These are phyloP conservation scores for Apophysomyces elegans DNA, from an alignment of 371 early-diverging fungal species.

Conservation along the genomic window DNA sequence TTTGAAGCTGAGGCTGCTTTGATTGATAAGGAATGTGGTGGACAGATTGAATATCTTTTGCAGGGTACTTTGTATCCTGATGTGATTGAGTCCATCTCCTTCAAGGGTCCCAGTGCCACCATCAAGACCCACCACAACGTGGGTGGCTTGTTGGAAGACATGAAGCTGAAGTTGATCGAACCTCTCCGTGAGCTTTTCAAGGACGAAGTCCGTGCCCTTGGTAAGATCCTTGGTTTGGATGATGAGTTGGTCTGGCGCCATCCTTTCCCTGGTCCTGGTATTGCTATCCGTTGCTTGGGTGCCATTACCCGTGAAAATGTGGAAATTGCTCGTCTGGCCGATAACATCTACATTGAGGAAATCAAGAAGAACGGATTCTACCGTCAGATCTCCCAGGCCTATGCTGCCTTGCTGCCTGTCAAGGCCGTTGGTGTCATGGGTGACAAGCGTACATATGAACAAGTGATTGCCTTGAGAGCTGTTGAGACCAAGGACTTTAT, in stretches of 20 bases:
- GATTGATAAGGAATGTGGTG: conserved; percentile 78
- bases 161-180: conserved; percentile 97
- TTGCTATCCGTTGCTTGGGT: conserved; percentile 96
- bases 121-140: conserved; percentile 99
- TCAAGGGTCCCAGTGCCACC: conserved; percentile 98
- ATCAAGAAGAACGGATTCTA: conserved; percentile 96
- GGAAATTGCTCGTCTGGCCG: conserved; percentile 91
- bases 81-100: conserved; percentile 97
- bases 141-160: conserved; percentile 93
- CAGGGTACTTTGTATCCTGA: conserved; percentile 99
- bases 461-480: conserved; percentile 95
- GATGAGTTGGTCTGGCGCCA: conserved; percentile 98
- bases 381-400: conserved; percentile 96
- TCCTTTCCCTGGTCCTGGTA: conserved; percentile 98
- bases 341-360: conserved; percentile 97
- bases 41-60: conserved; percentile 89
- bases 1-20: conserved; percentile 92
- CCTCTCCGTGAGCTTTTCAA: conserved; percentile 98
- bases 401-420: conserved; percentile 93
- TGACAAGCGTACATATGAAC: conserved; percentile 97
- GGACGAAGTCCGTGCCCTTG: conserved; percentile 97
- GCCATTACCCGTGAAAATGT: conserved; percentile 94
- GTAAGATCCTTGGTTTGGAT: conserved; percentile 85
- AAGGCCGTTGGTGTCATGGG: conserved; percentile 98
- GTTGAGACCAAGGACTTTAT: conserved; percentile 97